phyloP scores from a whole-genome alignment of 768 basidiomycete genomes.

The Leucogyrophana mollusca region DNA sequence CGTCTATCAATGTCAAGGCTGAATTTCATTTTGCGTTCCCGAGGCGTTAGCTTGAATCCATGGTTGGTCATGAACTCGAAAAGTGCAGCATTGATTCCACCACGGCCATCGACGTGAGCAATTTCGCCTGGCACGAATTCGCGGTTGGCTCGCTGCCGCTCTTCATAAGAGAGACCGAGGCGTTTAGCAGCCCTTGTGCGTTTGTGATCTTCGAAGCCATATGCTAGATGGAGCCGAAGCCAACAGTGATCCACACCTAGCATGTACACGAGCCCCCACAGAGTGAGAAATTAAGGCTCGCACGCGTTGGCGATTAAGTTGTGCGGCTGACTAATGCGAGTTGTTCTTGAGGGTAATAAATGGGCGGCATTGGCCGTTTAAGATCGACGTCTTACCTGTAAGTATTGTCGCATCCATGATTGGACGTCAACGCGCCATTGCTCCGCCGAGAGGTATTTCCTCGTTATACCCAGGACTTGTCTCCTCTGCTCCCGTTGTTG shows the following conservation, averaged over 20 bases:
- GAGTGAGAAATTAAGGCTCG: neutral
- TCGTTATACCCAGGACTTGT: no score
- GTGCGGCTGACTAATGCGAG: no score
- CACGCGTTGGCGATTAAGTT: no score
- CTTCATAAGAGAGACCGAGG: conserved; percentile 1
- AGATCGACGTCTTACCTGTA: no score
- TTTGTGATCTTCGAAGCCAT: conserved; percentile 9
- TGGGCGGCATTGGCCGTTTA: no score
- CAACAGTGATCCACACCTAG: conserved; percentile 7
- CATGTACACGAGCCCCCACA: no score
- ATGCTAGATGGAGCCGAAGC: conserved; percentile 11
- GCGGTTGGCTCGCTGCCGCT: neutral
- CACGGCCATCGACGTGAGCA: conserved; percentile 7
- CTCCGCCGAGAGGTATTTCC: no score
- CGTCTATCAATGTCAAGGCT: neutral
- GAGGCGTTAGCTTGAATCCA: conserved; percentile 2
- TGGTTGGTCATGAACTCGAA: conserved; percentile 5
- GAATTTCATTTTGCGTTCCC: conserved; percentile 1
- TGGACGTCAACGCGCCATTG: no score
- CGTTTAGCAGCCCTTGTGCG: neutral
- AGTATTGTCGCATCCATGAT: no score
- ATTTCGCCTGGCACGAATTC: conserved; percentile 11
- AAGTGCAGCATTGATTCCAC: conserved; percentile 7
- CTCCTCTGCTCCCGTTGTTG: no score
- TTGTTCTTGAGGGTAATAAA: no score